Conservation (phyloP, 352 stramenopile genomes). For the Pelagophyceae sp. region DNA sequence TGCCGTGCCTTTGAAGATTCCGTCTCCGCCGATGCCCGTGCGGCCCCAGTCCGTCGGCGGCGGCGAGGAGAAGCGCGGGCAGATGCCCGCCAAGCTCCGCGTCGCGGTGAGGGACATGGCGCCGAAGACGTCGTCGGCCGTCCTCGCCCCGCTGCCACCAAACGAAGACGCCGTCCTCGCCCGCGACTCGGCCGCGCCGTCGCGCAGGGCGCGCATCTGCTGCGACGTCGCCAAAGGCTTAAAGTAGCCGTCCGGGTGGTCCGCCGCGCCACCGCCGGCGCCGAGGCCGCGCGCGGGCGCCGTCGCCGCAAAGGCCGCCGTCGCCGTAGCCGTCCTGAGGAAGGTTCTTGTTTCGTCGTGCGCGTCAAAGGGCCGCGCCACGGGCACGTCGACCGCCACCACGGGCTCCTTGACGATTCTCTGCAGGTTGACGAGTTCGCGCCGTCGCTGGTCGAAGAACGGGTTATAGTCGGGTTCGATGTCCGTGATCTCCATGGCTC, state of each 20-base stretch:
- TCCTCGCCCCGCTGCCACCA: neutral
- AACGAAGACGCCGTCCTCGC: neutral
- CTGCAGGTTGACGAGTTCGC: conserved; percentile 21
- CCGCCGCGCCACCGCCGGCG: too few relatives aligned
- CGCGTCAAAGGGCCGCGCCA: neutral
- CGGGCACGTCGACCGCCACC: too few relatives aligned
- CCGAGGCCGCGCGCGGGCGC: too few relatives aligned
- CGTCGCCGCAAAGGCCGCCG: neutral
- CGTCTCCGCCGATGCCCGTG: conserved; percentile 60
- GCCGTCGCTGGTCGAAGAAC: conserved; percentile 25
- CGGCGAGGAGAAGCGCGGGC: conserved; percentile 21
- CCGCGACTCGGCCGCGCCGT: neutral
- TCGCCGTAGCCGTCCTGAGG: neutral
- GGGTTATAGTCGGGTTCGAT: conserved; percentile 32
- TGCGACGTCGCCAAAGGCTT: neutral
- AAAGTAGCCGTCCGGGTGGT: neutral
- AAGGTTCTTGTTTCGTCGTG: neutral
- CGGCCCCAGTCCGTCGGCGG: conserved; percentile 59
- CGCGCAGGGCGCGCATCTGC: neutral
- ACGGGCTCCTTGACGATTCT: conserved; percentile 21
- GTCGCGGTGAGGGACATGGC: neutral
- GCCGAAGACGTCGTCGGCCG: neutral
- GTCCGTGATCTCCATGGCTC: conserved; percentile 21
- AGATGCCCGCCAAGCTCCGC: conserved; percentile 18
- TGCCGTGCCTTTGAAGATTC: conserved; percentile 42